These are phyloP conservation scores for sorghum (Sorghum bicolor) DNA, from an alignment of 176 grass and related monocot species.

Conservation along the genomic window Sorghum_bicolor_NCBIv3 NC_012875.2:61024501-61025000, in stretches of 20 bases:
- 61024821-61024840: neutral
- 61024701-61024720: neutral
- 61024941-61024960: constrained; percentile 10
- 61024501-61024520: neutral
- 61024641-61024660: neutral
- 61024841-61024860: neutral
- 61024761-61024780: neutral
- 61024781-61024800: constrained; percentile 8
- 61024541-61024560: constrained; percentile 7
- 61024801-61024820: constrained; percentile 8
- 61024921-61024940: constrained; percentile 7
- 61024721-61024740: neutral
- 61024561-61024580: neutral
- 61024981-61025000: neutral
- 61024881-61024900: constrained; percentile 48
- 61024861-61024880: neutral
- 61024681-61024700: neutral
- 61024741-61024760: constrained; percentile 20
- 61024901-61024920: constrained; percentile 35
- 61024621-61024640: neutral
- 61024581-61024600: neutral
- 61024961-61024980: neutral
- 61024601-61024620: no score
- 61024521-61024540: constrained; percentile 9
- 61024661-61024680: neutral